A percentile compares a stretch with the other conserved stretches of the same genome.
phyloP scores from a whole-genome alignment of 2,329 filamentous ascomycete genomes.

The Cladophialophora carrionii region DNA sequence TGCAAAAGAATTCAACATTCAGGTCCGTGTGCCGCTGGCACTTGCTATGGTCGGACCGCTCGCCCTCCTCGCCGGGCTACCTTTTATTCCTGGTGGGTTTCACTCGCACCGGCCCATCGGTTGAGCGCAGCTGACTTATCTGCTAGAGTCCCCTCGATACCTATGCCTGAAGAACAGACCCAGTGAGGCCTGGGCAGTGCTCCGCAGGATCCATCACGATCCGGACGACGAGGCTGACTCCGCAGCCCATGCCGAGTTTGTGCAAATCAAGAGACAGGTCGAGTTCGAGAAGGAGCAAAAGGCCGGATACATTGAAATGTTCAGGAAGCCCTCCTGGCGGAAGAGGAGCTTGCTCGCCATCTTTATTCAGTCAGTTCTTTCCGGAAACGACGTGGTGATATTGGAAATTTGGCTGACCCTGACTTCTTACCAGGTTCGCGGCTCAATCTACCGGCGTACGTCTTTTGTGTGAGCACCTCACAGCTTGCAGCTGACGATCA shows the following conservation, averaged over 20 bases:
- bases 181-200: constrained; percentile 23
- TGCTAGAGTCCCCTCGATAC: constrained; percentile 24
- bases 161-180: constrained; percentile 21
- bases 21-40: constrained; percentile 25
- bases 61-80: constrained; percentile 23
- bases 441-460: constrained; percentile 41
- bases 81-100: constrained; percentile 26
- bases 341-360: constrained; percentile 24
- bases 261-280: constrained; percentile 28
- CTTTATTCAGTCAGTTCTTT: constrained; percentile 25
- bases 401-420: background rate
- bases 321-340: constrained; percentile 29
- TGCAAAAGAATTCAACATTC: constrained; percentile 18
- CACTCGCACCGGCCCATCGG: background rate
- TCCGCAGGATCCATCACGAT: constrained; percentile 26
- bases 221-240: constrained; percentile 21
- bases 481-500: background rate
- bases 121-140: background rate
- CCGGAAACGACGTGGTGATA: background rate
- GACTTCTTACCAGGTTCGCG: constrained; percentile 21
- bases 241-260: constrained; percentile 26
- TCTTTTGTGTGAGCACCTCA: background rate
- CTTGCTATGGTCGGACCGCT: constrained; percentile 19
- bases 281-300: constrained; percentile 30
- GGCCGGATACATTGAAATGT: constrained; percentile 28